These are phyloP conservation scores for Candida germanica DNA, from an alignment of 805 yeast species.

Conservation along the genomic window DNA sequence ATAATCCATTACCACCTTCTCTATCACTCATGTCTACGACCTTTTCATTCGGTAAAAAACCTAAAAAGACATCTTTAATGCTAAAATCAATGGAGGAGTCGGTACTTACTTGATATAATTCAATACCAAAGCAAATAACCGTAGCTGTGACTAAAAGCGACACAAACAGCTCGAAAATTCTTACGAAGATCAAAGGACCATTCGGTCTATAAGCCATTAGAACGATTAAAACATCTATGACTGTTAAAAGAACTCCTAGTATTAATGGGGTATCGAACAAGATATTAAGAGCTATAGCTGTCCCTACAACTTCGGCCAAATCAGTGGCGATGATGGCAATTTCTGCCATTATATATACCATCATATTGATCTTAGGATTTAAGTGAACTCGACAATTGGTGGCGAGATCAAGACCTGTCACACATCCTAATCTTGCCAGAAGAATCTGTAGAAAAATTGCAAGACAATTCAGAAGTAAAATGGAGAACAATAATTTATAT, in stretches of 20 bases:
- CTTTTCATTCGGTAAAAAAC: slow-evolving; percentile 62
- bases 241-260: slow-evolving; percentile 74
- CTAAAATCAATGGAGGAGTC: slow-evolving; percentile 44
- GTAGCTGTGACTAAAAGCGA: slow-evolving; percentile 68
- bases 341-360: slow-evolving; percentile 72
- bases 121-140: slow-evolving; percentile 73
- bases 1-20: slow-evolving; percentile 59
- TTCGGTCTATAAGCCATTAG: slow-evolving; percentile 73
- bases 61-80: slow-evolving; percentile 53
- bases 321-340: slow-evolving; percentile 90
- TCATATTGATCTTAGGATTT: slow-evolving; percentile 61
- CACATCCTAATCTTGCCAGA: slow-evolving; percentile 83
- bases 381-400: slow-evolving; percentile 74
- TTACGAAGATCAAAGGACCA: slow-evolving; percentile 69
- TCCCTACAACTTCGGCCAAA: slow-evolving; percentile 90
- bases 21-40: slow-evolving; percentile 37
- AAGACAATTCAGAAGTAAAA: slow-evolving; percentile 74
- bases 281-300: slow-evolving; percentile 82
- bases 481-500: slow-evolving; percentile 68
- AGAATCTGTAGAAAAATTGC: slow-evolving; percentile 81
- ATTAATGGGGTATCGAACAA: slow-evolving; percentile 70
- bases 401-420: slow-evolving; percentile 85
- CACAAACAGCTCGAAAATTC: slow-evolving; percentile 77
- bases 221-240: slow-evolving; percentile 76
- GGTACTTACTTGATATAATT: slow-evolving; percentile 64